Evolutionary conservation across 2,329 filamentous ascomycete species (phyloP).

Genomic region (Claviceps purpurea): DNA sequence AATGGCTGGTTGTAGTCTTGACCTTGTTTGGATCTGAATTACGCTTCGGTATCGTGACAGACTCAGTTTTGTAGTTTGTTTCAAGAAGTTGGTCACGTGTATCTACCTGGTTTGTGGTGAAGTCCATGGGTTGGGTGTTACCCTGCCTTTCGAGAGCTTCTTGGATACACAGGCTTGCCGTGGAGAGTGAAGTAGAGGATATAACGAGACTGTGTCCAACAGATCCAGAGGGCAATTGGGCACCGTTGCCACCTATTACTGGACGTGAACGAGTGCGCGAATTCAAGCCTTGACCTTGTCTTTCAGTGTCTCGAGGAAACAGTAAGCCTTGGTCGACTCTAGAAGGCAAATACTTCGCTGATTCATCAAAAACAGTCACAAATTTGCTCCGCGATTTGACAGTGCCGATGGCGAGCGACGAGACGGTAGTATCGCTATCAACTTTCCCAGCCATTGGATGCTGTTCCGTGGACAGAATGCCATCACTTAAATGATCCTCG

Average conservation of each 20-base stretch:
- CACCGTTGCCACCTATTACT: not conserved
- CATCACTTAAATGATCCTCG: not conserved
- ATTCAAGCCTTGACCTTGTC: not conserved
- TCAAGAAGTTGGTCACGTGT: not conserved
- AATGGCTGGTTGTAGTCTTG: not conserved
- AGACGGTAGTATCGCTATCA: not conserved
- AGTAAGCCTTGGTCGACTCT: conserved; percentile 2
- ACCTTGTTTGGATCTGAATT: not conserved
- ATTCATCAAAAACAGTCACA: not conserved
- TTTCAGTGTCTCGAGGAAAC: not conserved
- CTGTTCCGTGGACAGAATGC: not conserved
- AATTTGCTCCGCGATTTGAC: conserved; percentile 5
- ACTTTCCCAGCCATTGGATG: not conserved
- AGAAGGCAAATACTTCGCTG: not conserved
- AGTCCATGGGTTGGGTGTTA: not conserved
- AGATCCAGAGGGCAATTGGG: not conserved
- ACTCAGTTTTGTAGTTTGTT: not conserved
- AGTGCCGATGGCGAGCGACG: not conserved
- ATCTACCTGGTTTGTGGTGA: not conserved
- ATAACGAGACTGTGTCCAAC: not conserved
- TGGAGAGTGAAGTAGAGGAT: not conserved
- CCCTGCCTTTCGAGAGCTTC: not conserved
- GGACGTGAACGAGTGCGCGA: not conserved
- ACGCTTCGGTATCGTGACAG: not conserved
- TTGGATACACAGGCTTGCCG: not conserved